A percentile compares a stretch with the other conserved stretches of the same genome.
Conservation (phyloP, 208 protist species). For the Wallacemonas sp. region DNA sequence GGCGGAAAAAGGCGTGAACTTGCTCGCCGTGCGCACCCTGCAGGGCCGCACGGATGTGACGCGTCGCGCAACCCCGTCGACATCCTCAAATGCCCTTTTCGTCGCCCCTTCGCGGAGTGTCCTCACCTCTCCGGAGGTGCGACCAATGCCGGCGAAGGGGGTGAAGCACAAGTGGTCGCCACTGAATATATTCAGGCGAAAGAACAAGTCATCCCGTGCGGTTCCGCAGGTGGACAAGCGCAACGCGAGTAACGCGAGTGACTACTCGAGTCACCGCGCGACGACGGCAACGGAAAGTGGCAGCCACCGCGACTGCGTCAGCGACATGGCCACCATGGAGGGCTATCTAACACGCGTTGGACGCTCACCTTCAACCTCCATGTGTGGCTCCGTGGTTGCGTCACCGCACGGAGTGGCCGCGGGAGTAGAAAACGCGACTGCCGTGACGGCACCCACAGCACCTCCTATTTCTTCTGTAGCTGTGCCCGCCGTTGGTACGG, state of each 20-base stretch:
- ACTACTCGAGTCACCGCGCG: not conserved
- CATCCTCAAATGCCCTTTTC: not conserved
- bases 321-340: conserved; percentile 29
- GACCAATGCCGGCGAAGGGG: not conserved
- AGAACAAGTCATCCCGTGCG: not conserved
- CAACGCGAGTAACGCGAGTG: conserved; percentile 3
- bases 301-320: conserved; percentile 12
- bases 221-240: conserved; percentile 9
- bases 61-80: not conserved
- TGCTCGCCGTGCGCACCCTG: conserved; percentile 37
- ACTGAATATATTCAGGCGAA: conserved; percentile 1
- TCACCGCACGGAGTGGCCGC: not conserved
- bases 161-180: conserved; percentile 4
- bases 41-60: conserved; percentile 4
- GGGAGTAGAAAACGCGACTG: not conserved
- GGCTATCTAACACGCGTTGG: conserved; percentile 23
- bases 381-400: not conserved
- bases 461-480: not conserved
- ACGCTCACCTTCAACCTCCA: not conserved
- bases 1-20: conserved; percentile 48
- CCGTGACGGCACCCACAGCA: not conserved
- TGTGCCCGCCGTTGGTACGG: too few species aligned
- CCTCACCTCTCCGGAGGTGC: conserved; percentile 5
- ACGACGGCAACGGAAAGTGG: not conserved
- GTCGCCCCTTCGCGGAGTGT: not conserved